phyloP scores from a whole-genome alignment of 202 grass and related monocot genomes.

The Musa balbisiana region DNA sequence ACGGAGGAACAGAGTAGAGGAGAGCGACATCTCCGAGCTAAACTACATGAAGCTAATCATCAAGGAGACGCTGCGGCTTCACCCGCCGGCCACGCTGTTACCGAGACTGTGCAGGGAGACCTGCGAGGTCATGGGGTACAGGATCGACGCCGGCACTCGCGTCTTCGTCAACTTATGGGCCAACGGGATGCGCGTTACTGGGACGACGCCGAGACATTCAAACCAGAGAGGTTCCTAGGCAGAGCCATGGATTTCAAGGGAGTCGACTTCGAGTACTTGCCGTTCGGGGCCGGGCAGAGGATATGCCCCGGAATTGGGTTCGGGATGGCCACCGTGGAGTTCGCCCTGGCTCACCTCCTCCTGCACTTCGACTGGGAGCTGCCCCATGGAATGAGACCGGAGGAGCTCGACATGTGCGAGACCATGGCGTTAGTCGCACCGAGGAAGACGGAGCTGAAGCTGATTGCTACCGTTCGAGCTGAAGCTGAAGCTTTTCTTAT shows the following conservation, averaged over 20 bases:
- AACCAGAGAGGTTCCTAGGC: constrained; percentile 11
- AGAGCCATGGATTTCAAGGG: background rate
- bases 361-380: constrained; percentile 9
- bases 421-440: background rate
- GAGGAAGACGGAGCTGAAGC: background rate
- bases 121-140: constrained; percentile 2
- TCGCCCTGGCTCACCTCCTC: background rate
- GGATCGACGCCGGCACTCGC: background rate
- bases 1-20: background rate
- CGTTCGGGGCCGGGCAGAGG: background rate
- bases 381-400: constrained; percentile 2
- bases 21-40: constrained; percentile 2
- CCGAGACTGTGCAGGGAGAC: background rate
- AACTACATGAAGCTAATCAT: constrained; percentile 11
- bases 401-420: constrained; percentile 7
- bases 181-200: constrained; percentile 1
- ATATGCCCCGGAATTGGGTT: background rate
- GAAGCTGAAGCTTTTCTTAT: too few species aligned
- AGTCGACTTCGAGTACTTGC: background rate
- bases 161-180: constrained; percentile 18
- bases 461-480: too few species aligned
- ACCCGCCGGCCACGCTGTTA: constrained; percentile 7
- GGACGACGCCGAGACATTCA: constrained; percentile 7
- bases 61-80: constrained; percentile 23
- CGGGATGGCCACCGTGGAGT: background rate